These are phyloP conservation scores for Aspergillus sparsus DNA, from an alignment of 495 filamentous ascomycete species.

Conservation along the genomic window DNA sequence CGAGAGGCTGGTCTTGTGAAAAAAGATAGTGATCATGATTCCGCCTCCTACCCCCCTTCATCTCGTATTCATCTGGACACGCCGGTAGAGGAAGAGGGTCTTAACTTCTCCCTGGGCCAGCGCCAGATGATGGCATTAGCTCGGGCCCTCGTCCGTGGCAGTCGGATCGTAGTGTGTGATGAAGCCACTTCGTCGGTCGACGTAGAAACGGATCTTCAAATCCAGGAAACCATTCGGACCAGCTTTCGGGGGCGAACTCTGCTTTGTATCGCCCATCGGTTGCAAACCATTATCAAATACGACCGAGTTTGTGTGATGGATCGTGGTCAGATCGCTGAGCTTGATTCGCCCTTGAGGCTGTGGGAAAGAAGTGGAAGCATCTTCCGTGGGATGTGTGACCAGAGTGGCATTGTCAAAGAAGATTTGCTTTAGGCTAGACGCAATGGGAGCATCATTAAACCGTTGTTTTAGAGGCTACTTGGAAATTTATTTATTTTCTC, in stretches of 20 bases:
- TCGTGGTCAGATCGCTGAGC: not conserved
- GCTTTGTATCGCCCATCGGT: not conserved
- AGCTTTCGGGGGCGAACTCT: not conserved
- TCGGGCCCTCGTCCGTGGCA: slow-evolving; percentile 87
- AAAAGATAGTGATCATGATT: slow-evolving; percentile 1
- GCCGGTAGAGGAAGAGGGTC: slow-evolving; percentile 37
- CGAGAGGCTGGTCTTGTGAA: slow-evolving; percentile 54
- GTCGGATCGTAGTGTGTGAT: slow-evolving; percentile 94
- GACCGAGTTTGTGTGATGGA: not conserved
- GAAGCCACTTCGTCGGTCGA: slow-evolving; percentile 57
- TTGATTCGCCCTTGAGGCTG: not conserved
- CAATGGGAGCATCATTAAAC: no score
- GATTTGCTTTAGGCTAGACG: no score
- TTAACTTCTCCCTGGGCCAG: slow-evolving; percentile 63
- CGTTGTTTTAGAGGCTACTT: no score
- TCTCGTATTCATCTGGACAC: not conserved
- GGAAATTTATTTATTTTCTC: no score
- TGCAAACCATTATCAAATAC: not conserved
- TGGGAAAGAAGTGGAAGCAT: no score
- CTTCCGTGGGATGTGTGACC: no score
- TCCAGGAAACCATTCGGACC: not conserved
- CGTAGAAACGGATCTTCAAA: not conserved
- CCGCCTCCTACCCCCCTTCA: not conserved
- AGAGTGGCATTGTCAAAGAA: no score
- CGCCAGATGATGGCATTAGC: slow-evolving; percentile 91